These are phyloP conservation scores for Trametopsis cervina DNA, from an alignment of 768 basidiomycete species.

Conservation along the genomic window DNA sequence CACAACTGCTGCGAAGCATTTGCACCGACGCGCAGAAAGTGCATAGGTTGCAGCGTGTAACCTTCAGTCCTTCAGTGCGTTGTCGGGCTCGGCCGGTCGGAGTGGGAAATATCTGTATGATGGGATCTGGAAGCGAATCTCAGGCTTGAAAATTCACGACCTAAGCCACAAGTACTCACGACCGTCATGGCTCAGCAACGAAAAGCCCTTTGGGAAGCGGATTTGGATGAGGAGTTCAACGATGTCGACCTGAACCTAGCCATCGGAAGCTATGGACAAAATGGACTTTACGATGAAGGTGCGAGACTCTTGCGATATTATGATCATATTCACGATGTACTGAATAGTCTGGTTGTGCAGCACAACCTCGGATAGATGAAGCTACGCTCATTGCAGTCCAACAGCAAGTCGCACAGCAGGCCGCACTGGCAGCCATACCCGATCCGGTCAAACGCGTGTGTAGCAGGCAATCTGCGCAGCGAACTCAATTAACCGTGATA, in stretches of 20 bases:
- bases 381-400: conserved; percentile 65
- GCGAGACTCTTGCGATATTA: conserved; percentile 14
- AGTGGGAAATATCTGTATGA: background rate
- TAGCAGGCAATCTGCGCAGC: conserved; percentile 12
- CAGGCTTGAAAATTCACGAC: background rate
- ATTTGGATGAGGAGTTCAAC: conserved; percentile 68
- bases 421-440: conserved; percentile 76
- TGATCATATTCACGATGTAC: background rate
- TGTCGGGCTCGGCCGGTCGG: background rate
- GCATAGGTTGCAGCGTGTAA: too few species aligned
- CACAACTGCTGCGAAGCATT: too few species aligned
- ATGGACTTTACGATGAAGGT: conserved; percentile 64
- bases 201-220: conserved; percentile 69
- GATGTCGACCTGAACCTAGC: conserved; percentile 67
- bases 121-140: background rate
- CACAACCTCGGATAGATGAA: conserved; percentile 65
- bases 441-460: conserved; percentile 84
- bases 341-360: conserved; percentile 14
- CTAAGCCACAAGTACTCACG: background rate
- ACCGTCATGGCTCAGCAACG: conserved; percentile 56
- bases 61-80: too few species aligned
- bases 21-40: too few species aligned
- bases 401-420: conserved; percentile 79
- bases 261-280: conserved; percentile 64
- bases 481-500: conserved; percentile 2